Conservation (phyloP, 2,329 filamentous ascomycete genomes). For the Penicillium thymicola region DNA sequence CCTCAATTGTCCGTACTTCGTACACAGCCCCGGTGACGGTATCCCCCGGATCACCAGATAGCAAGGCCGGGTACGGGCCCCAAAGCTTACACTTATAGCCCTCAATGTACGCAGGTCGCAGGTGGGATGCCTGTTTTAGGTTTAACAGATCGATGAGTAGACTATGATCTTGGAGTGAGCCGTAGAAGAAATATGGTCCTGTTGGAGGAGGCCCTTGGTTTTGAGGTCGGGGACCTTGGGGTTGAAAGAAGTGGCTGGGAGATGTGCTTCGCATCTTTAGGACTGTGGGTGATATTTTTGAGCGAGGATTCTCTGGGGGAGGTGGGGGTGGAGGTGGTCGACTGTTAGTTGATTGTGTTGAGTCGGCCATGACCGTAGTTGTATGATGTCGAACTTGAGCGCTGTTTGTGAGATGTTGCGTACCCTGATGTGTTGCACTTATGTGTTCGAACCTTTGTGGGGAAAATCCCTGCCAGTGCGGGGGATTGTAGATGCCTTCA, state of each 20-base stretch:
- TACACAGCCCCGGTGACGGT: conserved; percentile 18
- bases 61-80: conserved; percentile 21
- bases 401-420: background rate
- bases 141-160: conserved; percentile 20
- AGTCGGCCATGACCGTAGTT: background rate
- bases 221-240: background rate
- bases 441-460: background rate
- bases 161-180: conserved; percentile 27
- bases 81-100: conserved; percentile 21
- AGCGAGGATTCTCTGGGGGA: background rate
- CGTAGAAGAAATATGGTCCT: conserved; percentile 35
- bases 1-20: conserved; percentile 7
- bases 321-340: conserved; percentile 5
- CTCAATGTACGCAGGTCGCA: conserved; percentile 17
- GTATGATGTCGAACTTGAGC: background rate
- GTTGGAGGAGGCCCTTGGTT: background rate
- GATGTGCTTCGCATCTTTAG: conserved; percentile 5
- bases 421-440: no score
- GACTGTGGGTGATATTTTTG: conserved; percentile 3
- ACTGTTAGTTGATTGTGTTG: background rate
- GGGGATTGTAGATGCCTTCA: background rate
- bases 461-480: background rate
- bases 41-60: conserved; percentile 2
- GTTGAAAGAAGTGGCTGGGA: background rate
- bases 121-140: conserved; percentile 8